Conservation (phyloP, 345 rosid species). For the Aquilaria sinensis region DNA sequence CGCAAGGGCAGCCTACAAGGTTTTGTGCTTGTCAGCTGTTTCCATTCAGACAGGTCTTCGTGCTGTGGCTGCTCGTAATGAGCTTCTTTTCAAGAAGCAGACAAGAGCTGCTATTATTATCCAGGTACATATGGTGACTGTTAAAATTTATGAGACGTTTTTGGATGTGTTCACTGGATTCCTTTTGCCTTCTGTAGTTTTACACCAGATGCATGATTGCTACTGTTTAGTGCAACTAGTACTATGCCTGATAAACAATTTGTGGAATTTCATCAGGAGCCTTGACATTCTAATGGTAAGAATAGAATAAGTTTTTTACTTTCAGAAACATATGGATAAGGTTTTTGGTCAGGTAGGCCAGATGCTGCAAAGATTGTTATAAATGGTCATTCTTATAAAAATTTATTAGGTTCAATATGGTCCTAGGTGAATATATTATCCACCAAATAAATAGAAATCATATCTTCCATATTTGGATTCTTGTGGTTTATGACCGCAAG, state of each 20-base stretch:
- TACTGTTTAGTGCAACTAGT: no score
- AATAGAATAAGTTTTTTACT: no score
- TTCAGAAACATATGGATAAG: neutral
- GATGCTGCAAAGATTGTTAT: slow-evolving; percentile 5
- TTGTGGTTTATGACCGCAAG: no score
- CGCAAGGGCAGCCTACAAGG: slow-evolving; percentile 36
- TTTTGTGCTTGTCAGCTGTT: slow-evolving; percentile 36
- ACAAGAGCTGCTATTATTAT: slow-evolving; percentile 49
- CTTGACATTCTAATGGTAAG: no score
- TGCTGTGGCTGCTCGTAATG: slow-evolving; percentile 51
- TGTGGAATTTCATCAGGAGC: no score
- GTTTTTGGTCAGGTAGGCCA: neutral
- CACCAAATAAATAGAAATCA: no score
- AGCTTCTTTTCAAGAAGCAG: slow-evolving; percentile 41
- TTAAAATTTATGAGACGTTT: neutral
- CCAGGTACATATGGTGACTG: slow-evolving; percentile 33
- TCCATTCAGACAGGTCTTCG: slow-evolving; percentile 53
- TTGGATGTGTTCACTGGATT: slow-evolving; percentile 4
- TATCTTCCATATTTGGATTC: no score
- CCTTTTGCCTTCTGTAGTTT: slow-evolving; percentile 6
- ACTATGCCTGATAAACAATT: neutral
- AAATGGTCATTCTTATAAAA: neutral
- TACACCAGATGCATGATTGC: neutral
- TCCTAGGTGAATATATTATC: no score
- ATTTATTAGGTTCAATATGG: no score